Percentiles rank a stretch among this genome's conserved stretches.
These are phyloP conservation scores for Closterium sp. DNA, from an alignment of 139 green algal species.

Conservation along the genomic window DNA sequence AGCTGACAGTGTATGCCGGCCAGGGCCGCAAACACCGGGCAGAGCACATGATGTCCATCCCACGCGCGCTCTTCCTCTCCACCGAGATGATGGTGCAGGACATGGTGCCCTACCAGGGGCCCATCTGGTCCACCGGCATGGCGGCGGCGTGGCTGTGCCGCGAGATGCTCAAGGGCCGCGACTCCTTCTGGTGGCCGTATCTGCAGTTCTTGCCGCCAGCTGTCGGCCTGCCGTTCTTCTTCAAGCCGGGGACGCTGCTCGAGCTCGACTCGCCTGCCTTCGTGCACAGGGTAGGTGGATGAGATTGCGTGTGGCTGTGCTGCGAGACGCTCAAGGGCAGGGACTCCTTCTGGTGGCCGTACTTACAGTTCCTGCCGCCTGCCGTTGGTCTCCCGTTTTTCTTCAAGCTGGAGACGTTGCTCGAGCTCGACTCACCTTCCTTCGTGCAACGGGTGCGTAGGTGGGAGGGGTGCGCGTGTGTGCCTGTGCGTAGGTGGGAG, in stretches of 20 bases:
- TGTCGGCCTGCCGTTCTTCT: background rate
- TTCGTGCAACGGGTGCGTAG: too few species aligned
- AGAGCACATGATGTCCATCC: background rate
- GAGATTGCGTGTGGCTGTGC: background rate
- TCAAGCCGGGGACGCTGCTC: background rate
- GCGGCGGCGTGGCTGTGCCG: background rate
- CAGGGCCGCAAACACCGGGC: background rate
- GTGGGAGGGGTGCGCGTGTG: background rate
- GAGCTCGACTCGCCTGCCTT: background rate
- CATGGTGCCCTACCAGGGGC: too few species aligned
- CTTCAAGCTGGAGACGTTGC: too few species aligned
- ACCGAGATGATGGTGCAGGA: background rate
- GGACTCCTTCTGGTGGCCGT: background rate
- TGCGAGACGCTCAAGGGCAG: too few species aligned
- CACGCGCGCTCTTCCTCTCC: background rate
- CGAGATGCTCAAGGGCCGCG: background rate
- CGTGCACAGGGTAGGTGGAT: background rate
- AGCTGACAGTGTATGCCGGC: background rate
- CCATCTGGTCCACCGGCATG: too few species aligned
- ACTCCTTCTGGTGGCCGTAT: background rate
- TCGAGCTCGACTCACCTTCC: too few species aligned
- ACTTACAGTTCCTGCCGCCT: too few species aligned
- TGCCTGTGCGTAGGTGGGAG: background rate
- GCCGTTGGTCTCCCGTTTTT: too few species aligned
- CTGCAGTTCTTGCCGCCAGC: background rate